phyloP scores from a whole-genome alignment of 2,329 filamentous ascomycete species.

The Xylogone sp. region DNA sequence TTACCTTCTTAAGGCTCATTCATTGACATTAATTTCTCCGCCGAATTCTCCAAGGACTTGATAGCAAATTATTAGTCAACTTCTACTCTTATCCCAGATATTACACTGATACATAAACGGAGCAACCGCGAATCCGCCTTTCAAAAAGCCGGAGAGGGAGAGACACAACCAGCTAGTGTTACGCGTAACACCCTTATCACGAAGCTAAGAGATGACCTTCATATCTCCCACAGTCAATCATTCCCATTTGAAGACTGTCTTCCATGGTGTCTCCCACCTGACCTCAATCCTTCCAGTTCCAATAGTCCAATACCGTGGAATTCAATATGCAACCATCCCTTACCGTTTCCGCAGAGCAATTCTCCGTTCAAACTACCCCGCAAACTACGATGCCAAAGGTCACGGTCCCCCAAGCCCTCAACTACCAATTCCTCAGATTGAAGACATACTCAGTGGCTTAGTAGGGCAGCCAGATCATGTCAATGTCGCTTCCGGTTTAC shows the following conservation, averaged over 20 bases:
- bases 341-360: slow-evolving; percentile 7
- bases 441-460: slow-evolving; percentile 9
- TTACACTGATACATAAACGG: no score
- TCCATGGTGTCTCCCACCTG: background rate
- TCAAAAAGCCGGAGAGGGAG: no score
- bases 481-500: background rate
- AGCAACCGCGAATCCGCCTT: no score
- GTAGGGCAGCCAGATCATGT: background rate
- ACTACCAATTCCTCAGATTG: slow-evolving; percentile 2
- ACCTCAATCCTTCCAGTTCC: background rate
- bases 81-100: no score
- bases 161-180: no score
- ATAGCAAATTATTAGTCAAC: no score
- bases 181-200: no score
- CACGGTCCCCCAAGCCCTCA: slow-evolving; percentile 12
- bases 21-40: no score
- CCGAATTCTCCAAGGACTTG: no score
- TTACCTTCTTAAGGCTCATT: no score
- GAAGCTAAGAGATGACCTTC: background rate
- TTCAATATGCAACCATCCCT: slow-evolving; percentile 11
- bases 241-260: background rate
- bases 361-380: slow-evolving; percentile 2
- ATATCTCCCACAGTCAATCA: background rate
- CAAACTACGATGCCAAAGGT: slow-evolving; percentile 1
- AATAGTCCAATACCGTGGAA: slow-evolving; percentile 11